Evolutionary conservation across 352 stramenopile species (phyloP), one percentile per base, ranked within the genome.

Genomic region (Albugo candida): DNA sequence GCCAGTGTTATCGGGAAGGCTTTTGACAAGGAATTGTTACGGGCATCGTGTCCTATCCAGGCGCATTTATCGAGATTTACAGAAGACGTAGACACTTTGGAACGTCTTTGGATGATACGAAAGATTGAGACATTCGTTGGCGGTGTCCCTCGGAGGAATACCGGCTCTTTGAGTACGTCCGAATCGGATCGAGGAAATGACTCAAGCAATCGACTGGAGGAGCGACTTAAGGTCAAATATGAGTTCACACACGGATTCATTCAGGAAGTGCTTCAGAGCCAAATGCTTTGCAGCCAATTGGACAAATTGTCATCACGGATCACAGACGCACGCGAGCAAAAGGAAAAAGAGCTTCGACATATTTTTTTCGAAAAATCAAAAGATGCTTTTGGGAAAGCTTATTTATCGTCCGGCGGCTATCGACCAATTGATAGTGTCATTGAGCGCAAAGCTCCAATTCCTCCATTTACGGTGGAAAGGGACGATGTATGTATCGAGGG

Each of bases 211-310:
- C 54, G 2, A 52, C 12, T 55, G 49, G 36, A 41, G 43, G 16
- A 41, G n/a, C 40, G 51, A 45, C 46, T 83, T 44, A 86, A 83
- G 47, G 60, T 81, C 47, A 92, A 88, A 54, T 92, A 81, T 42
- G 71, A 88, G 49, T 88, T 92, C 21, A 67, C 63, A 37, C 76
- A 92, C 42, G 78, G 78, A 20, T 92, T 92, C 54, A 87, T 92
- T 73, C 61, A 77, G 47, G 64, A 83, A 50, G 73, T 88, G 43
- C 70, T 92, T 16, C 75, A 72, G 12, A 71, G 72, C 16, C 76
- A 88, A 58, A 76, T 92, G 71, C 61, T 92, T 8, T 66, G 71
- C 54, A 75, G 63, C 13, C 78, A 92, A 35, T 65, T 83, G 8
- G 76, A 92, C 54, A 92, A 92, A 53, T 65, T 92, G 18, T 66